Evolutionary conservation across 2,329 filamentous ascomycete genomes (phyloP).

Genomic region (Penicillium capsulatum): DNA sequence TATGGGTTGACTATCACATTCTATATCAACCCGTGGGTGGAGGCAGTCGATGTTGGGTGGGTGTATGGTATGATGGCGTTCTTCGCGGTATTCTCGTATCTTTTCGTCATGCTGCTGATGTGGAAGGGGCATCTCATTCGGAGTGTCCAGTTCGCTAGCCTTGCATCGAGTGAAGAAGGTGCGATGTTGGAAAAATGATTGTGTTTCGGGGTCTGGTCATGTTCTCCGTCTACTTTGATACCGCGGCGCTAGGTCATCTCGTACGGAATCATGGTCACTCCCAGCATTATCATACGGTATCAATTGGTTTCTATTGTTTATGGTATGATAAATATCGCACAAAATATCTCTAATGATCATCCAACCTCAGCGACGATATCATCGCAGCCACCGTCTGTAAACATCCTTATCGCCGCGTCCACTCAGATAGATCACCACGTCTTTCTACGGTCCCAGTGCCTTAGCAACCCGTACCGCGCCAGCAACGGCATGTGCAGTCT

Average conservation of each 20-base stretch:
- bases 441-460: background rate
- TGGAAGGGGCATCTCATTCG: conserved; percentile 25
- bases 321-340: too few relatives aligned
- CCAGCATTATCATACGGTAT: too few relatives aligned
- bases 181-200: conserved; percentile 11
- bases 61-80: conserved; percentile 43
- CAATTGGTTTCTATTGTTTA: too few relatives aligned
- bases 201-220: too few relatives aligned
- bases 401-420: conserved; percentile 2
- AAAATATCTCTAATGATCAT: too few relatives aligned
- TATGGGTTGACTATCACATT: conserved; percentile 41
- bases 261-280: too few relatives aligned
- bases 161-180: conserved; percentile 23
- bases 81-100: conserved; percentile 26
- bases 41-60: conserved; percentile 36
- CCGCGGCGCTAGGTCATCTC: too few relatives aligned
- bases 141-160: conserved; percentile 16
- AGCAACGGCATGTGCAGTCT: conserved; percentile 7
- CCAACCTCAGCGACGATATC: too few relatives aligned
- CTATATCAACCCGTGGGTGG: conserved; percentile 40
- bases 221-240: too few relatives aligned
- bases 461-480: background rate
- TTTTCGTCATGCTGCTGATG: conserved; percentile 25
- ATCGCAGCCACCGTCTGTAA: too few relatives aligned
- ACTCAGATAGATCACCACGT: background rate